A percentile compares a stretch with the other conserved stretches of the same genome.
Evolutionary conservation across 108 stramenopile species (phyloP).

Genomic region (Nannochloropsis salina): DNA sequence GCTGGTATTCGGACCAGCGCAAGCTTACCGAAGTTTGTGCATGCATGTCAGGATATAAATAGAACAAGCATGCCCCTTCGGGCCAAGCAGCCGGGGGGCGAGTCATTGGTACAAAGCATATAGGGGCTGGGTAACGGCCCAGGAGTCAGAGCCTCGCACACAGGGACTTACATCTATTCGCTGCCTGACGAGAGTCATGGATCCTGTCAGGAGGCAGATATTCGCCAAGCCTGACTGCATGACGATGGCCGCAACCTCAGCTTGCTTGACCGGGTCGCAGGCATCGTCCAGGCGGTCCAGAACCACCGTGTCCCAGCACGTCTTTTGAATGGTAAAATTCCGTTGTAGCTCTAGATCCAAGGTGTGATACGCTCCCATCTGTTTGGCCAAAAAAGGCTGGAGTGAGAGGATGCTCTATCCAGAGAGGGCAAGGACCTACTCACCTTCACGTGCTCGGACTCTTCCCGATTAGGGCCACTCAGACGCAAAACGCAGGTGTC

Average conservation of each 20-base stretch:
- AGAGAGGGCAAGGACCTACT: neutral
- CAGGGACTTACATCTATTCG: constrained; percentile 61
- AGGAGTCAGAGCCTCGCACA: neutral
- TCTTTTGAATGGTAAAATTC: constrained; percentile 82
- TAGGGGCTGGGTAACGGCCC: too few species aligned
- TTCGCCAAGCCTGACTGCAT: constrained; percentile 82
- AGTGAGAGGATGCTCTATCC: neutral
- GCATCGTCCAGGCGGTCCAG: constrained; percentile 83
- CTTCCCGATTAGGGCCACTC: constrained; percentile 66
- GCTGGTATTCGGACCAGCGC: too few species aligned
- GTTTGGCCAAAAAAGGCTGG: neutral
- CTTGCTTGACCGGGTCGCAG: constrained; percentile 70
- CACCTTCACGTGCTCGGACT: constrained; percentile 69
- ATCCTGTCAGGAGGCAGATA: constrained; percentile 83
- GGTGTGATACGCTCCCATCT: constrained; percentile 90
- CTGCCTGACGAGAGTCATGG: constrained; percentile 78
- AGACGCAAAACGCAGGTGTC: constrained; percentile 74
- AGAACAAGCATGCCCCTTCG: too few species aligned
- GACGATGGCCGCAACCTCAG: constrained; percentile 87
- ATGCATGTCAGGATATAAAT: too few species aligned
- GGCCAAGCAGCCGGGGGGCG: too few species aligned
- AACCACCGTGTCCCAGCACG: constrained; percentile 86
- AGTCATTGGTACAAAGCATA: too few species aligned
- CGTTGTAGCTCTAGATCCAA: constrained; percentile 76
- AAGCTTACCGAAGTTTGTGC: too few species aligned